Evolutionary conservation across 1,284 basidiomycete species (phyloP).

Genomic region (Coriolopsis trogii): DNA sequence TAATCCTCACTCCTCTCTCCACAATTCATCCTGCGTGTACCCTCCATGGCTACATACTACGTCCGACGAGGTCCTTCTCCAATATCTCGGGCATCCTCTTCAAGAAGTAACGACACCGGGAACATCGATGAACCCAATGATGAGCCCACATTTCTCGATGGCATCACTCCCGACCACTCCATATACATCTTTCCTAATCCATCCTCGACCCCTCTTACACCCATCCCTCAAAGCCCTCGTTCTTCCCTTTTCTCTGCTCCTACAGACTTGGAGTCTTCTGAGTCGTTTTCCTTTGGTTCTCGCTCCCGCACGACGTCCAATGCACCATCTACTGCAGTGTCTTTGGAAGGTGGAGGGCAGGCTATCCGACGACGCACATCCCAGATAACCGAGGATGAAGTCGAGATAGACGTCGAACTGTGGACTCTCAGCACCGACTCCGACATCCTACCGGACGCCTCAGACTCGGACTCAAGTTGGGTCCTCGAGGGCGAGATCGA

Average conservation of each 20-base stretch:
- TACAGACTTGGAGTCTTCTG: conserved; percentile 22
- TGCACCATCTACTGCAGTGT: not conserved
- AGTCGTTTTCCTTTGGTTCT: conserved; percentile 11
- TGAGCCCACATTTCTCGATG: conserved; percentile 4
- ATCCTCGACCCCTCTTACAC: conserved; percentile 29
- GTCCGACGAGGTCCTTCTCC: conserved; percentile 13
- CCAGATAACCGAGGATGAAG: conserved; percentile 8
- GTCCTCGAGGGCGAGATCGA: conserved; percentile 32
- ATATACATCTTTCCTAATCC: conserved; percentile 42
- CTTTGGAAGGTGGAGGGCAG: not conserved
- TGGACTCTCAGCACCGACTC: conserved; percentile 32
- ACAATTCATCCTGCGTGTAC: not conserved
- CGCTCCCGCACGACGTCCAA: conserved; percentile 13
- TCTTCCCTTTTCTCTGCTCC: conserved; percentile 32
- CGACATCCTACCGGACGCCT: conserved; percentile 3
- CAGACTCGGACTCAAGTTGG: conserved; percentile 28
- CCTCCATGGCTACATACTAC: conserved; percentile 31
- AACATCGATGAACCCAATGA: not conserved
- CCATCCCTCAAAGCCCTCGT: conserved; percentile 30
- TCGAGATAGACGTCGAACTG: conserved; percentile 30
- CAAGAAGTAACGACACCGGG: not conserved
- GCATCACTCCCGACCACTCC: conserved; percentile 29
- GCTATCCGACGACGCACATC: conserved; percentile 3
- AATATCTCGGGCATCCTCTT: not conserved
- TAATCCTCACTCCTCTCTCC: not conserved